Conservation (phyloP, 73 alveolate species). For the Stentor coeruleus region DNA sequence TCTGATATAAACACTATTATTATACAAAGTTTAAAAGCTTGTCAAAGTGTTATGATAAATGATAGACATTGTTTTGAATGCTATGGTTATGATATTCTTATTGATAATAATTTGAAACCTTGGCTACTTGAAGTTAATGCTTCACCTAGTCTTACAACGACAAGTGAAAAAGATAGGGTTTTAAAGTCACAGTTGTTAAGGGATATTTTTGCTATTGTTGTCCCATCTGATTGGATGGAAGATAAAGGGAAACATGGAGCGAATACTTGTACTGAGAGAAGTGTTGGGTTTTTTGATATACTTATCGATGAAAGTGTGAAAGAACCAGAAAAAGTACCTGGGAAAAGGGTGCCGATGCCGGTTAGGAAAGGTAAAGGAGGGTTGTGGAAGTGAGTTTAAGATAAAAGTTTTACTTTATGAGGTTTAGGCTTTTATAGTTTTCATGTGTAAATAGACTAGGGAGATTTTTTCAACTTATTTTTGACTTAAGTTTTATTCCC, state of each 20-base stretch:
- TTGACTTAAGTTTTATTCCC: too few species aligned
- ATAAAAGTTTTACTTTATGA: too few species aligned
- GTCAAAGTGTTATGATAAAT: constrained; percentile 88
- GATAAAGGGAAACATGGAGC: constrained; percentile 88
- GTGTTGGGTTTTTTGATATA: constrained; percentile 71
- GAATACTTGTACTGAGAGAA: constrained; percentile 67
- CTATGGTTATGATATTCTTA: constrained; percentile 98
- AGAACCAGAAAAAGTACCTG: constrained; percentile 8
- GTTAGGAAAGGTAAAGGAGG: background rate
- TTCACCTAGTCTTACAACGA: constrained; percentile 85
- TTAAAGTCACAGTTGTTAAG: constrained; percentile 80
- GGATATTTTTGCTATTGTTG: constrained; percentile 90
- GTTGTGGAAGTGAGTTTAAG: constrained; percentile 23
- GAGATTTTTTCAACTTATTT: too few species aligned
- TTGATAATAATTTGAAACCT: constrained; percentile 85
- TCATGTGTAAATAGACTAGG: too few species aligned
- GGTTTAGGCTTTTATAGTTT: too few species aligned
- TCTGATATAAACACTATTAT: constrained; percentile 88
- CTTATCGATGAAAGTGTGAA: constrained; percentile 66
- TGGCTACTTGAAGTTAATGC: constrained; percentile 97
- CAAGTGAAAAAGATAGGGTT: constrained; percentile 81
- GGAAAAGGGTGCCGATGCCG: constrained; percentile 5
- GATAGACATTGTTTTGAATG: constrained; percentile 99
- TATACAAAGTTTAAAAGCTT: constrained; percentile 64
- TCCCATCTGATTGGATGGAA: constrained; percentile 93